Conservation (phyloP, 2,329 filamentous ascomycete species). For the Magnaporthiopsis poae region DNA sequence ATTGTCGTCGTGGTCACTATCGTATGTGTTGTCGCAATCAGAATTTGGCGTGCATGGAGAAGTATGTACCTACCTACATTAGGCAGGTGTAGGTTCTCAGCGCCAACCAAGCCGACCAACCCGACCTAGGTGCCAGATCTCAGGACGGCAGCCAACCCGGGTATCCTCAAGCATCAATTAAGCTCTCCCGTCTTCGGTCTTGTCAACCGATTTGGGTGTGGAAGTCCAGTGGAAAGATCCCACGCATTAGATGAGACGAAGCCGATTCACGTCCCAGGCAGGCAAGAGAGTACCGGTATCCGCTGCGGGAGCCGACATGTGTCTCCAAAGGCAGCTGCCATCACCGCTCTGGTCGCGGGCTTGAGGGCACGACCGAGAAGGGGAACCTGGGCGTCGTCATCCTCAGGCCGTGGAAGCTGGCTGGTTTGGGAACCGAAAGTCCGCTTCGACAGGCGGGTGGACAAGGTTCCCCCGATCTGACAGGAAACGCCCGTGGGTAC, state of each 20-base stretch:
- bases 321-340: constrained; percentile 4
- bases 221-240: background rate
- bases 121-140: no score
- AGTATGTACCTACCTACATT: background rate
- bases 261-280: background rate
- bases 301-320: background rate
- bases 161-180: background rate
- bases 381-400: constrained; percentile 20
- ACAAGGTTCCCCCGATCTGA: background rate
- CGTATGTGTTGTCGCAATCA: constrained; percentile 4
- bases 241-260: background rate
- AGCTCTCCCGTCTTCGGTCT: background rate
- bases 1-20: constrained; percentile 4
- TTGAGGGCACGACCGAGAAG: constrained; percentile 11
- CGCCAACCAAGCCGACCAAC: background rate
- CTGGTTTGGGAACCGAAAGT: background rate
- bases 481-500: background rate
- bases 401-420: constrained; percentile 18
- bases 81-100: background rate
- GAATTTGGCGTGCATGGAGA: background rate
- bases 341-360: constrained; percentile 8
- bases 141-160: background rate
- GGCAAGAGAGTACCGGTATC: background rate
- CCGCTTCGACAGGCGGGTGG: background rate
- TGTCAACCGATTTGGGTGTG: background rate